phyloP scores from a whole-genome alignment of 2,329 filamentous ascomycete genomes.

The Aspergillus sp. region DNA sequence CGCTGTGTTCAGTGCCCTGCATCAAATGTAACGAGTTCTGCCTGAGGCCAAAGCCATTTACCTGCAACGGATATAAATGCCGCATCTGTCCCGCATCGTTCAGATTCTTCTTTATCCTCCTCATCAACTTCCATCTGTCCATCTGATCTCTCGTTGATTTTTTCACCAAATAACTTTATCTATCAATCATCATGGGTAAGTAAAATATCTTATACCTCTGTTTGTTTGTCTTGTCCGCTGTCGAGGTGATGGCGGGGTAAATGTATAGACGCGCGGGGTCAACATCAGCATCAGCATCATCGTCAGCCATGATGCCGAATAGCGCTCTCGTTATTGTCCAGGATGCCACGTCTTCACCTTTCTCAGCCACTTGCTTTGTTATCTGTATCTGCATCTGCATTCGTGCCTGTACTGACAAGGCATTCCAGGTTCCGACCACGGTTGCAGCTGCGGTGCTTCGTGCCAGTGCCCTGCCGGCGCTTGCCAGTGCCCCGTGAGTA shows the following conservation, averaged over 20 bases:
- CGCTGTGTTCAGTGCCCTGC: not conserved
- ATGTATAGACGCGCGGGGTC: not conserved
- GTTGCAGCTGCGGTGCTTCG: conserved; percentile 35
- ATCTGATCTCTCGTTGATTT: no score
- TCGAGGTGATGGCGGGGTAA: conserved; percentile 10
- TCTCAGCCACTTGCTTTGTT: no score
- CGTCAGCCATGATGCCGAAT: no score
- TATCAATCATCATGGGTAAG: conserved; percentile 20
- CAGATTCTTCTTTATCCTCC: not conserved
- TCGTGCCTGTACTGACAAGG: no score
- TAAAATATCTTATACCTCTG: not conserved
- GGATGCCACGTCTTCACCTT: no score
- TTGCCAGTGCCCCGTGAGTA: conserved; percentile 35
- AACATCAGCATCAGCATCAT: no score
- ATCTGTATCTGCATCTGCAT: no score
- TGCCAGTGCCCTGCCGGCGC: conserved; percentile 36
- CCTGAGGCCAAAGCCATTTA: no score
- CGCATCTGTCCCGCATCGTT: no score
- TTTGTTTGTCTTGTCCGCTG: not conserved
- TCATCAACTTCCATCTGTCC: conserved; percentile 2
- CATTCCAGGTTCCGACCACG: conserved; percentile 26
- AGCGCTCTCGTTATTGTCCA: no score
- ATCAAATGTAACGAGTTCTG: no score
- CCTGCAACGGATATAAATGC: no score
- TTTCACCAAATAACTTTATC: not conserved